Conservation (phyloP, 225 moss, liverwort and hornwort genomes). For the Straminergon stramineum region DNA sequence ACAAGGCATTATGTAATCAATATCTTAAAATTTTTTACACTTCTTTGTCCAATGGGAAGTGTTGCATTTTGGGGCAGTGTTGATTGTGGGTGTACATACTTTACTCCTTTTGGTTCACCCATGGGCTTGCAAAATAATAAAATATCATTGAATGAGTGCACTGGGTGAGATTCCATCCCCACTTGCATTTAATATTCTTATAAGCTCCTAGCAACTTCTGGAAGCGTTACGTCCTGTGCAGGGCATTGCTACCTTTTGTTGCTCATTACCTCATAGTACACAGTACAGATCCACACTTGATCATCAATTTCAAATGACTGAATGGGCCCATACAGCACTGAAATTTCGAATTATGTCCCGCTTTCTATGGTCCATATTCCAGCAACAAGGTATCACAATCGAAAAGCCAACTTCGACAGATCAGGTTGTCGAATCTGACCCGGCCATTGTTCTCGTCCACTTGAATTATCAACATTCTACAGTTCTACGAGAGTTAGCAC, state of each 20-base stretch:
- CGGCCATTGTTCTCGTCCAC: background rate
- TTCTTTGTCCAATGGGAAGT: background rate
- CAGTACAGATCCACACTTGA: background rate
- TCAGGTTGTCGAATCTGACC: background rate
- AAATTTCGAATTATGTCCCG: too few relatives aligned
- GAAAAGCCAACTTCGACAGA: background rate
- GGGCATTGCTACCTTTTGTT: background rate
- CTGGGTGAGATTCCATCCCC: background rate
- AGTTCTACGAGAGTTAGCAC: background rate
- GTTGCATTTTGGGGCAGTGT: background rate
- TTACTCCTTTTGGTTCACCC: background rate
- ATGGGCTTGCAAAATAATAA: background rate
- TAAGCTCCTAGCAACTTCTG: too few relatives aligned
- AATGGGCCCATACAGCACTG: too few relatives aligned
- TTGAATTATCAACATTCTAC: background rate
- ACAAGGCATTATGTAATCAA: too few relatives aligned
- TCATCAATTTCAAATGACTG: too few relatives aligned
- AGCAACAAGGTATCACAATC: background rate
- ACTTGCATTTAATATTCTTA: background rate
- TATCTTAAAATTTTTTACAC: too few relatives aligned
- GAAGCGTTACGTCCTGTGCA: too few relatives aligned
- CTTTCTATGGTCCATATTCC: background rate
- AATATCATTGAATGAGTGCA: background rate
- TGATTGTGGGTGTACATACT: background rate
- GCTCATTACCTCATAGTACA: background rate